Conservation (phyloP, 179 eudicot species). For the Camellia oleifera region DNA sequence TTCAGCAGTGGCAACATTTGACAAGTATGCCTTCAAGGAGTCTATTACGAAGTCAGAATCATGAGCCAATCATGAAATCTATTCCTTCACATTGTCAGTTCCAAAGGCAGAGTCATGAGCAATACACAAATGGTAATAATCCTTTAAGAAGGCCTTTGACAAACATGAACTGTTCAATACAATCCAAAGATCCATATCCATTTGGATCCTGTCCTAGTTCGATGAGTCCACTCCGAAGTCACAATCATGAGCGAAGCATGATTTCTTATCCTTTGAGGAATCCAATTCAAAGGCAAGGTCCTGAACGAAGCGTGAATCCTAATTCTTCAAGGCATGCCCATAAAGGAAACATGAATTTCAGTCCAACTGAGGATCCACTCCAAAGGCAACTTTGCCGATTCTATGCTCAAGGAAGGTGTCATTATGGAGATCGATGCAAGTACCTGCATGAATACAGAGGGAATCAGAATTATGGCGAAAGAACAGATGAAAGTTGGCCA, state of each 20-base stretch:
- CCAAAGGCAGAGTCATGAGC: neutral
- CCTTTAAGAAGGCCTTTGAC: neutral
- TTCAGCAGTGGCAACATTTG: no score
- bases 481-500: neutral
- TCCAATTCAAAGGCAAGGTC: neutral
- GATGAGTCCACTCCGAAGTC: conserved; percentile 12
- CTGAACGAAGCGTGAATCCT: neutral
- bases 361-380: neutral
- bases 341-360: neutral
- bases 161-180: no score
- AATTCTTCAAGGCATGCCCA: conserved; percentile 13
- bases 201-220: no score
- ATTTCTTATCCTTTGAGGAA: neutral
- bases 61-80: no score
- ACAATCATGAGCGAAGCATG: conserved; percentile 7
- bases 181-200: no score
- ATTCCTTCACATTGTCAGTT: conserved; percentile 2
- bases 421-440: conserved; percentile 60
- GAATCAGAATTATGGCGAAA: neutral
- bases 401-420: conserved; percentile 60
- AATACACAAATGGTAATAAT: no score
- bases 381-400: conserved; percentile 40
- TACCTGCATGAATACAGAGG: conserved; percentile 40
- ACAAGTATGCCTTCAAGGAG: no score
- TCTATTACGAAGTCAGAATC: no score